Base-by-base conservation (phyloP, 345 rosid genomes). In the Anacardium occidentale region DNA sequence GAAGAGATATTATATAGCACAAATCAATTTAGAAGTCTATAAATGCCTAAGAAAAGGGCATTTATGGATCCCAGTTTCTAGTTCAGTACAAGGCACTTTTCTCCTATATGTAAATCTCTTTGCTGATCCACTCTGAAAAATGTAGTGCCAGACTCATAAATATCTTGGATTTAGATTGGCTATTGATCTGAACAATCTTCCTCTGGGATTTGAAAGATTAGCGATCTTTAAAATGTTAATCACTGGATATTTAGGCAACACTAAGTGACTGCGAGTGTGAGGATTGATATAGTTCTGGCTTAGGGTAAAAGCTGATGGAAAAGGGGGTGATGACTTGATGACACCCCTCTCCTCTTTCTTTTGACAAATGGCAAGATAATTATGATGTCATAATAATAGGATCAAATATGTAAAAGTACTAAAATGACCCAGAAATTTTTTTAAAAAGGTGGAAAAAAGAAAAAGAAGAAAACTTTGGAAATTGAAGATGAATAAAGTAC, bases 101-200 rank as follows among this genome's bases (percentile, higher is more conserved):
- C 6, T 48, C 53, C 12, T 17, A 17, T 25, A 25, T 25, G 29
- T 18, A 25, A 10, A 37, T 62, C 42, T 66, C 26, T 50, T 66
- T 4, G 34, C 70, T 70, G 21, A 20, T 67, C 56, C 37, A 48
- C 56, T 48, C 42, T 29, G 8, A 26, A 14, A 10, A 66, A 18
- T 50, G 10, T 52, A 24, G 1, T 61, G 42, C 42, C 8, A n/a
- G 15, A 62, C 10, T 37, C 8, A 2, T 61, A 34, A 5, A 34
- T 37, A 62, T 34, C 37, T 47, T 61, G 42, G 21, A 61, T 61
- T 32, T 61, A 24, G 54, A 64, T 64, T 45, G 18, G 52, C 54
- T 22, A 24, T 9, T 17, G 3, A 21, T 10, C 32, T 22, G 44
- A 60, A 17, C 44, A 29, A 17, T 60, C 17, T 6, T 60, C 63